Evolutionary conservation across 2,329 filamentous ascomycete species (phyloP).

Genomic region (Cladosporium sp.): DNA sequence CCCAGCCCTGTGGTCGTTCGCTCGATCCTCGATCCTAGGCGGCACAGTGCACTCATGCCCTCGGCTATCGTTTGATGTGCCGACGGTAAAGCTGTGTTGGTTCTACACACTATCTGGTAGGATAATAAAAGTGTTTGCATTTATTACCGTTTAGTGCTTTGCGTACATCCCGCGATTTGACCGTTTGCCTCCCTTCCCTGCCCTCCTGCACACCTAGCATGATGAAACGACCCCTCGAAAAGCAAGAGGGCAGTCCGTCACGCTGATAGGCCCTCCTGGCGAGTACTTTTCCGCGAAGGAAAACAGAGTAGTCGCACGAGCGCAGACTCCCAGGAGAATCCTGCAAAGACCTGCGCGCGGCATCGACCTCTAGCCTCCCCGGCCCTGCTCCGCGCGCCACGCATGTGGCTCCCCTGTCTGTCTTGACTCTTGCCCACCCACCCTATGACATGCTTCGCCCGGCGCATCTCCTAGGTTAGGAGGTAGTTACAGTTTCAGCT

Average conservation of each 20-base stretch:
- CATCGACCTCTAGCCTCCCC: slow-evolving; percentile 14
- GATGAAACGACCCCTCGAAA: not conserved
- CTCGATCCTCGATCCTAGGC: slow-evolving; percentile 5
- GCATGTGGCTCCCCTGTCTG: slow-evolving; percentile 13
- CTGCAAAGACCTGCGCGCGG: slow-evolving; percentile 17
- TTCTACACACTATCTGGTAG: not conserved
- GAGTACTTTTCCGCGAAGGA: not conserved
- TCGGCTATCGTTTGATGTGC: slow-evolving; percentile 16
- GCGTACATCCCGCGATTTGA: not conserved
- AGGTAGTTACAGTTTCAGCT: not conserved
- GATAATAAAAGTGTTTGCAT: not conserved
- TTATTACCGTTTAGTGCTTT: not conserved
- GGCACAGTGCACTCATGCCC: not conserved
- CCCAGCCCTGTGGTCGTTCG: slow-evolving; percentile 12
- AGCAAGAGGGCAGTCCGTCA: not conserved
- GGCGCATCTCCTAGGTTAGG: not conserved
- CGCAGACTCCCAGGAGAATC: slow-evolving; percentile 11
- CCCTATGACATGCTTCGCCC: not conserved
- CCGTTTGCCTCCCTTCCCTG: not conserved
- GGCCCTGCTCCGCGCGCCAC: slow-evolving; percentile 1
- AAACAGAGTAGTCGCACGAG: not conserved
- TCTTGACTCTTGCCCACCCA: not conserved
- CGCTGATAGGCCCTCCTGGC: not conserved
- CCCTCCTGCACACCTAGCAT: not conserved
- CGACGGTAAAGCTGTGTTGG: slow-evolving; percentile 1